Evolutionary conservation across 2,329 filamentous ascomycete genomes (phyloP), one percentile per base, ranked within the genome.

Genomic region (Talaromyces sp.): DNA sequence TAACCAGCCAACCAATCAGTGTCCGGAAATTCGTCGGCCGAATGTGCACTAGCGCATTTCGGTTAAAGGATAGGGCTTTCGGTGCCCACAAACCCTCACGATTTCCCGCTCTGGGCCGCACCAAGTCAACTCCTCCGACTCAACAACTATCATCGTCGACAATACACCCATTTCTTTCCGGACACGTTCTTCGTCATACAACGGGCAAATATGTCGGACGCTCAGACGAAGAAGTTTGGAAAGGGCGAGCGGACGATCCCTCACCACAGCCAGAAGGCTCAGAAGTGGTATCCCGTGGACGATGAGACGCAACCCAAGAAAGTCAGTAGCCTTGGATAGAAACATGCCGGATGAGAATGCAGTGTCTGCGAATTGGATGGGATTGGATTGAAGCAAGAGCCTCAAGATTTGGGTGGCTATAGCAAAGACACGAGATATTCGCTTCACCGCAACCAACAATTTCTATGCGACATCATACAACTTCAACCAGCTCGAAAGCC

Each of bases 231-330:
- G 92, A 94, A 91, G 87, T 97, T 97, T 88, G 93, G 93, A 86
- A 95, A 95, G 88, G 92, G 92, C 84, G 91, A 92, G 85, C 90
- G 94, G 86, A 87, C 90, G 83, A 90, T 97, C 82, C 93, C 91
- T 82, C 88, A 91, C 83, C 82, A 86, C 83, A 86, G 87, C 80
- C 88, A 97, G 84, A 96, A 96, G 91, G 94, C 94, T 78, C 89
- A 91, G 87, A 98, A 97, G 87, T 99, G 94, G 92, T 99, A 99
- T 86, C 92, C 93, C 82, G 91, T 92, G 80, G 91, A 96, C 83
- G 94, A 97, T 83, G 91, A 94, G 80, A 81, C 87, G 81, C 85
- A 90, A 84, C 87, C 88, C 78, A 96, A 93, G 89, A 94, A 96
- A 91, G 95, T 99, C 88, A 87, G 93, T 91, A 69, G 68, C 71